phyloP scores from a whole-genome alignment of 176 grass and related monocot genomes.

The Cocos nucifera region DNA sequence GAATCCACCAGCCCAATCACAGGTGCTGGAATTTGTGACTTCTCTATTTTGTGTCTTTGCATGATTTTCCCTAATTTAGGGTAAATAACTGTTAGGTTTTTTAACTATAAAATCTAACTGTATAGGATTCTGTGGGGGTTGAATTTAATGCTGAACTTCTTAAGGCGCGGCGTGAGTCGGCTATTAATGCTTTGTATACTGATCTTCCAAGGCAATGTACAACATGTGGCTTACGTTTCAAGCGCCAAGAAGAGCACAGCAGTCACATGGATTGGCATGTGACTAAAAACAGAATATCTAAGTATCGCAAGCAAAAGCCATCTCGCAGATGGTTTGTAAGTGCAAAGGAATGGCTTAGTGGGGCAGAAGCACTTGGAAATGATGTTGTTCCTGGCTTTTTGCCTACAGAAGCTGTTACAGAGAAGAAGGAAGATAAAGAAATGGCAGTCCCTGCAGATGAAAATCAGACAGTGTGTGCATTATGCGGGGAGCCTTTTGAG shows the following conservation, averaged over 20 bases:
- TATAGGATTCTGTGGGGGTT: slow-evolving; percentile 56
- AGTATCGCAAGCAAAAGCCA: slow-evolving; percentile 70
- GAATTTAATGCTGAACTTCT: slow-evolving; percentile 73
- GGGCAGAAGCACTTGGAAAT: slow-evolving; percentile 75
- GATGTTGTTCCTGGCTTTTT: slow-evolving; percentile 76
- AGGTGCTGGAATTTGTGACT: slow-evolving; percentile 33
- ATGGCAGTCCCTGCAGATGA: slow-evolving; percentile 87
- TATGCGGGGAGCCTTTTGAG: slow-evolving; percentile 90
- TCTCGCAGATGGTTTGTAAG: slow-evolving; percentile 97
- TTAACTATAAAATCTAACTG: slow-evolving; percentile 2
- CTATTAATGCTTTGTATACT: slow-evolving; percentile 69
- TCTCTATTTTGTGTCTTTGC: not conserved
- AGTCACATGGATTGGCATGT: slow-evolving; percentile 99
- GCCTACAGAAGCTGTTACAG: slow-evolving; percentile 34
- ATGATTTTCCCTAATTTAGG: too few species aligned
- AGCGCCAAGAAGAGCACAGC: slow-evolving; percentile 87
- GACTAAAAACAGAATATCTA: slow-evolving; percentile 92
- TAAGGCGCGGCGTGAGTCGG: slow-evolving; percentile 53
- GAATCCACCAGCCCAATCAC: slow-evolving; percentile 29
- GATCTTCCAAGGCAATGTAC: slow-evolving; percentile 87
- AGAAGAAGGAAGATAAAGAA: slow-evolving; percentile 74
- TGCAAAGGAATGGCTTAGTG: slow-evolving; percentile 73
- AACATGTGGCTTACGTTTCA: slow-evolving; percentile 92
- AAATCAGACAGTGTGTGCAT: slow-evolving; percentile 74
- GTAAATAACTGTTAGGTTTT: not conserved